phyloP scores from a whole-genome alignment of 2,329 filamentous ascomycete genomes.

The Xylariaceae sp. region DNA sequence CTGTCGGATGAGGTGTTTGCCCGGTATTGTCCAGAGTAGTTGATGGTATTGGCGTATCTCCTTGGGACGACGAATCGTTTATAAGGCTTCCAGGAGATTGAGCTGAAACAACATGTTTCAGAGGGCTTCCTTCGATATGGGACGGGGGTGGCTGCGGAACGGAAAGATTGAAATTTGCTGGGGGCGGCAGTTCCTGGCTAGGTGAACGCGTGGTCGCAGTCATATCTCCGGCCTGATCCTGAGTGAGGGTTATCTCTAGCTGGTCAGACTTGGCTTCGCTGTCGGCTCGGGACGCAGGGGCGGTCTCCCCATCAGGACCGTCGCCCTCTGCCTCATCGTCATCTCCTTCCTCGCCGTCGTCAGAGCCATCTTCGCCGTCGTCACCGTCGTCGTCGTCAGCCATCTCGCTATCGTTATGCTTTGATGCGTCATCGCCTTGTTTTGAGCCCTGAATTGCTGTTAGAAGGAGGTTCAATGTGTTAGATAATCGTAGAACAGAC shows the following conservation, averaged over 20 bases:
- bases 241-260: constrained; percentile 43
- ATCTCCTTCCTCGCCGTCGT: constrained; percentile 54
- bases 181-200: constrained; percentile 18
- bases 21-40: neutral
- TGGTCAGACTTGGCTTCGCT: constrained; percentile 42
- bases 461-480: constrained; percentile 21
- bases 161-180: constrained; percentile 5
- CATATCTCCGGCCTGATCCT: constrained; percentile 34
- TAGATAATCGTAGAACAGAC: constrained; percentile 40
- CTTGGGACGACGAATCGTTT: constrained; percentile 4
- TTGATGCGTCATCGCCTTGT: constrained; percentile 50
- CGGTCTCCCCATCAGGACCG: constrained; percentile 55
- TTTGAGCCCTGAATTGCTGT: constrained; percentile 47
- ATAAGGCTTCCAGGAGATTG: constrained; percentile 17
- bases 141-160: constrained; percentile 15
- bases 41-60: neutral
- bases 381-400: constrained; percentile 59
- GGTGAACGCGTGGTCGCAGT: constrained; percentile 27
- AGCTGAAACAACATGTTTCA: constrained; percentile 28
- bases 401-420: constrained; percentile 60
- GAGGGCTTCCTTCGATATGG: constrained; percentile 29
- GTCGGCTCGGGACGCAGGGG: constrained; percentile 40
- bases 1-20: neutral
- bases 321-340: constrained; percentile 52
- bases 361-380: constrained; percentile 56